A percentile compares a stretch with the other conserved stretches of the same genome.
Evolutionary conservation across 2,329 filamentous ascomycete species (phyloP).

Genomic region (Tolypocladium capitatum): DNA sequence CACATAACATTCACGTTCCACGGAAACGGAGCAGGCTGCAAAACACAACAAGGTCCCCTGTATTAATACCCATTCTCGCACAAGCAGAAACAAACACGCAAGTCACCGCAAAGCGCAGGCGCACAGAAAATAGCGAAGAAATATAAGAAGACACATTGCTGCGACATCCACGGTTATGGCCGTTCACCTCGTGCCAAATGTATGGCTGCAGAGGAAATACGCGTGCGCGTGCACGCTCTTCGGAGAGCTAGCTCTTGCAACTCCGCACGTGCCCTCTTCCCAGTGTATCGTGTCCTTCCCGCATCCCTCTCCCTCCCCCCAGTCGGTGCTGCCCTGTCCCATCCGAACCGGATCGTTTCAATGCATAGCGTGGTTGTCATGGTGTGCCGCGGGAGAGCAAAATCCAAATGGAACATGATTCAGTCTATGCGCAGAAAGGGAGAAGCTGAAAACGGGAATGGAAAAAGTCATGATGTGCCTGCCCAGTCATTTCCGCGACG

Average conservation of each 20-base stretch:
- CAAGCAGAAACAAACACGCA: constrained; percentile 2
- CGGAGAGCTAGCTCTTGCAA: neutral
- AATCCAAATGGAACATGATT: constrained; percentile 20
- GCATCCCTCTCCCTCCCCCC: neutral
- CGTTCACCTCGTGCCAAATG: neutral
- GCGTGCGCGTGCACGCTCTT: neutral
- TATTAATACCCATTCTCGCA: constrained; percentile 9
- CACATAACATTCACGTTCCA: neutral
- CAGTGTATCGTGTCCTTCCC: neutral
- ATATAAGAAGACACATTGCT: constrained; percentile 5
- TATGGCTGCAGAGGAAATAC: neutral
- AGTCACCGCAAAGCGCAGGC: neutral
- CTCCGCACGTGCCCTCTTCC: neutral
- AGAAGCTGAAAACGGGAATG: constrained; percentile 4
- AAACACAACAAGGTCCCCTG: constrained; percentile 1
- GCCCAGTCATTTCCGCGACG: constrained; percentile 16
- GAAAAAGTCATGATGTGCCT: constrained; percentile 7
- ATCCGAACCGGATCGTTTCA: constrained; percentile 4
- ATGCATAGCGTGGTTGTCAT: constrained; percentile 7
- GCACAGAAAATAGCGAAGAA: constrained; percentile 3
- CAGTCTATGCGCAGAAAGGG: constrained; percentile 23
- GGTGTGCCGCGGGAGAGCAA: constrained; percentile 10
- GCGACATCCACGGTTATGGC: neutral
- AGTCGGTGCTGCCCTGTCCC: neutral
- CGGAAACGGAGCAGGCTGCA: neutral